These are phyloP conservation scores for Abrus pulchellus DNA, from an alignment of 306 rosid species.

Conservation along the genomic window DNA sequence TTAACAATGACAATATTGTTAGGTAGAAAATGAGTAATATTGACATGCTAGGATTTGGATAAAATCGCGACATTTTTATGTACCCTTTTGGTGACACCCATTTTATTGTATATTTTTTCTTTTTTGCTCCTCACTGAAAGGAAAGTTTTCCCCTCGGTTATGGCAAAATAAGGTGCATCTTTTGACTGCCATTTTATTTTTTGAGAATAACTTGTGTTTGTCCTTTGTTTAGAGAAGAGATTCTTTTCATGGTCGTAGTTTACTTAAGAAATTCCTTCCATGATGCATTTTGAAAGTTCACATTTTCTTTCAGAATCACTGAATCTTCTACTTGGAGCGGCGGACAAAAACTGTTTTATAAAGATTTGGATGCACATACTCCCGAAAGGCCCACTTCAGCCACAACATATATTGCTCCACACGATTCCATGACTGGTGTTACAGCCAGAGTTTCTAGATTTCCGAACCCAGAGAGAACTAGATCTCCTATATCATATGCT, in stretches of 20 bases:
- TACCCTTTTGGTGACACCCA: conserved; percentile 24
- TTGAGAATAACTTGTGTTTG: conserved; percentile 26
- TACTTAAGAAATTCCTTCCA: conserved; percentile 2
- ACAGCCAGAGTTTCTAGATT: conserved; percentile 61
- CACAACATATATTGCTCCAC: conserved; percentile 59
- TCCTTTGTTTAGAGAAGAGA: conserved; percentile 31
- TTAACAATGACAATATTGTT: conserved; percentile 26
- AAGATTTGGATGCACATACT: conserved; percentile 54
- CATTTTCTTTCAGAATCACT: conserved; percentile 52
- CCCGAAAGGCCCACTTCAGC: conserved; percentile 56
- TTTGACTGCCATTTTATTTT: background rate
- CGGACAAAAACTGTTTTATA: conserved; percentile 42
- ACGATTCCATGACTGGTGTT: conserved; percentile 52
- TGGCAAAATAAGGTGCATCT: conserved; percentile 11
- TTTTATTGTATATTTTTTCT: background rate
- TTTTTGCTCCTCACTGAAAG: background rate
- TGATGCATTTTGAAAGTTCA: conserved; percentile 38
- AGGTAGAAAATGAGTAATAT: background rate
- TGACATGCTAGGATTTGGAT: background rate
- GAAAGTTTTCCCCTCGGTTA: background rate
- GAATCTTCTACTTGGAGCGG: conserved; percentile 57
- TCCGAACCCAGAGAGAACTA: conserved; percentile 55
- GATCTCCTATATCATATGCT: conserved; percentile 51
- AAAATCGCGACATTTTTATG: background rate
- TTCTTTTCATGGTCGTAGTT: background rate